Conservation (phyloP, 371 early-diverging fungal species). For the Neoconidiobolus thromboides region DNA sequence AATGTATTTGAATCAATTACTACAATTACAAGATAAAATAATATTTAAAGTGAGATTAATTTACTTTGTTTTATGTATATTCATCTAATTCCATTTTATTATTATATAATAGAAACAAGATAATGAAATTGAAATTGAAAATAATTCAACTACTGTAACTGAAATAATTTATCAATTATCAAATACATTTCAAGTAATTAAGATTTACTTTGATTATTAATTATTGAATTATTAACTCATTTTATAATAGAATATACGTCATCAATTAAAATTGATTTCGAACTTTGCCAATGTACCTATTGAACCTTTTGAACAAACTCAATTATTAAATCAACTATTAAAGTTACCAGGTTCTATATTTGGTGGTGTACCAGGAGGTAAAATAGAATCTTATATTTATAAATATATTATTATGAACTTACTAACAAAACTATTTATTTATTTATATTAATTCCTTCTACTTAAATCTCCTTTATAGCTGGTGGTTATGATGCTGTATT, state of each 20-base stretch:
- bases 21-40: background rate
- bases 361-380: conserved; percentile 88
- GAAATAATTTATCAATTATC: background rate
- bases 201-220: background rate
- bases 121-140: background rate
- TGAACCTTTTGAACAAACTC: conserved; percentile 75
- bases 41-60: conserved; percentile 9
- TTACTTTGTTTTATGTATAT: background rate
- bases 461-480: conserved; percentile 24
- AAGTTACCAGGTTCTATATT: conserved; percentile 44
- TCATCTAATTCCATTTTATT: background rate
- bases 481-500: conserved; percentile 95
- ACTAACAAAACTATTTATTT: background rate
- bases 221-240: background rate
- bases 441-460: background rate
- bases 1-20: background rate
- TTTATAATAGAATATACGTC: conserved; percentile 12
- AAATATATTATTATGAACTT: background rate
- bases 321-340: conserved; percentile 53
- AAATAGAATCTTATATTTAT: conserved; percentile 3
- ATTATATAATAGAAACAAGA: background rate
- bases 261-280: conserved; percentile 50
- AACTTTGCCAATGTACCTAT: conserved; percentile 55
- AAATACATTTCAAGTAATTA: conserved; percentile 9
- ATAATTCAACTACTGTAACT: background rate